A percentile compares a stretch with the other conserved stretches of the same genome.
Conservation (phyloP, 2,329 filamentous ascomycete species). For the Pseudopyrenochaeta lycopersici region DNA sequence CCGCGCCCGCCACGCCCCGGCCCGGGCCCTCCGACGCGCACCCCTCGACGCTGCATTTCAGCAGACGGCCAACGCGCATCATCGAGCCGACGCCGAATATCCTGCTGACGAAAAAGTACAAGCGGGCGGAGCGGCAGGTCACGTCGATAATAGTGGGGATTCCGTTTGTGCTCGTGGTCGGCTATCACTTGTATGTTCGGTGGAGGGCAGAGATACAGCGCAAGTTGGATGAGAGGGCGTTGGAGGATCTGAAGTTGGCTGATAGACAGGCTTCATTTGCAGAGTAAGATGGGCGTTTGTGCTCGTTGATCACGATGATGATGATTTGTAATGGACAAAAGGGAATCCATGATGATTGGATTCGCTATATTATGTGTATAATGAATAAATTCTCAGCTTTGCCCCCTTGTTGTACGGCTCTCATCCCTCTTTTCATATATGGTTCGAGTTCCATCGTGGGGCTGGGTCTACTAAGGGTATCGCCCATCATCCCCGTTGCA, state of each 20-base stretch:
- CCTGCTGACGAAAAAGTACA: constrained; percentile 42
- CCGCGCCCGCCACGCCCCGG: constrained; percentile 7
- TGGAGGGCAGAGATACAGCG: constrained; percentile 26
- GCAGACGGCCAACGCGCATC: constrained; percentile 19
- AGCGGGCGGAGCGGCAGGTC: constrained; percentile 38
- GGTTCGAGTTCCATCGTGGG: no score
- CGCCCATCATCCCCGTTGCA: no score
- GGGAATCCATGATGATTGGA: neutral
- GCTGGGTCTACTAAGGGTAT: no score
- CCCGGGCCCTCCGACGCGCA: constrained; percentile 6
- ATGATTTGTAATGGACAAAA: constrained; percentile 3
- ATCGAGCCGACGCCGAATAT: constrained; percentile 32
- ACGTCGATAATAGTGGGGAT: constrained; percentile 47
- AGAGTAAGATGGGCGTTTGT: no score
- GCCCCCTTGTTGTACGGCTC: no score
- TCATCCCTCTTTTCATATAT: no score
- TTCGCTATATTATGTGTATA: no score
- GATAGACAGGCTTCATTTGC: no score
- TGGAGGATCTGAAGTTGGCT: constrained; percentile 1
- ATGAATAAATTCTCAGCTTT: no score
- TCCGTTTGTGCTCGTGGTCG: constrained; percentile 44
- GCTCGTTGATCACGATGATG: no score
- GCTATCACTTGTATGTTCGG: constrained; percentile 42
- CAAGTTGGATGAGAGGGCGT: constrained; percentile 20
- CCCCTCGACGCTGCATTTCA: neutral